These are phyloP conservation scores for Senecio squalidus DNA, from an alignment of 140 eudicot species.

Conservation along the genomic window DNA sequence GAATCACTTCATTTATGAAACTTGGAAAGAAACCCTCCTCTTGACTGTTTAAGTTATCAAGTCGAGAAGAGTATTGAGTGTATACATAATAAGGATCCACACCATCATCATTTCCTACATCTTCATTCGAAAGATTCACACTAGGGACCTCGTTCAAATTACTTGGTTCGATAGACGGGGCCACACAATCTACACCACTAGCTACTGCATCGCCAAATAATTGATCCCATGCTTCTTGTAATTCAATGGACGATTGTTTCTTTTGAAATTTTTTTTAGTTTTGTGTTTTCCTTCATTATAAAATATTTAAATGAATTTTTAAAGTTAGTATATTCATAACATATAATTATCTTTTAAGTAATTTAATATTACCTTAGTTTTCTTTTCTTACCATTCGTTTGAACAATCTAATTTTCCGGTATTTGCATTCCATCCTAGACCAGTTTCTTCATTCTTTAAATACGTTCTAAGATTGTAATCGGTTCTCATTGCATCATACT, in stretches of 20 bases:
- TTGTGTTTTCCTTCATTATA: not conserved
- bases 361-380: not conserved
- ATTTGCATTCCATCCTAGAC: not conserved
- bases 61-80: not conserved
- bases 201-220: not conserved
- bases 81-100: not conserved
- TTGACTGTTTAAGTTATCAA: constrained; percentile 1
- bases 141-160: not conserved
- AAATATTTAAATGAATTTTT: not conserved
- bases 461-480: not conserved
- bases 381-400: not conserved
- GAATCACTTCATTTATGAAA: not conserved
- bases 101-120: not conserved
- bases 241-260: constrained; percentile 8
- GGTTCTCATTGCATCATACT: not conserved
- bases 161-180: not conserved
- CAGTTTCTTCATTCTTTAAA: not conserved
- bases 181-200: not conserved
- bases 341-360: too few relatives aligned
- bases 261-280: not conserved
- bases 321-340: too few relatives aligned
- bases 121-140: not conserved
- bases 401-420: not conserved
- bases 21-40: not conserved
- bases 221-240: not conserved